Evolutionary conservation across 176 grass and related monocot species (phyloP).

Genomic region (Typha latifolia): DNA sequence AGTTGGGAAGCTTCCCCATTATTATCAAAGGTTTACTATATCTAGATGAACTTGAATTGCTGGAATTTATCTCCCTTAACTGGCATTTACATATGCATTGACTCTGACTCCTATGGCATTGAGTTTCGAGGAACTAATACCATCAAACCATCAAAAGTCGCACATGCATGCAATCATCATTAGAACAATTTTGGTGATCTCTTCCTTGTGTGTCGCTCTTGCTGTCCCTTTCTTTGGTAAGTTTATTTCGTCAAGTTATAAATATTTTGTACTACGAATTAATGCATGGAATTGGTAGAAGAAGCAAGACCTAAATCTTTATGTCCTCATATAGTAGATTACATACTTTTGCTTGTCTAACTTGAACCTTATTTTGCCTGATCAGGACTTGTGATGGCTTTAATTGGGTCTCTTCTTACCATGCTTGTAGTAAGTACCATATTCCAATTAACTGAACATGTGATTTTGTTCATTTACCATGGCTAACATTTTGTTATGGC

Average conservation of each 20-base stretch:
- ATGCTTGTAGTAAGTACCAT: slow-evolving; percentile 82
- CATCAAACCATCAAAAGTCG: slow-evolving; percentile 46
- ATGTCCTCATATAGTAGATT: not conserved
- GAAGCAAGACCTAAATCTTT: not conserved
- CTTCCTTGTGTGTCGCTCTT: slow-evolving; percentile 66
- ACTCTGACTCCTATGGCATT: slow-evolving; percentile 66
- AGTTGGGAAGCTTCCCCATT: too few relatives aligned
- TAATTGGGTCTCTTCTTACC: slow-evolving; percentile 85
- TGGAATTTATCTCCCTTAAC: slow-evolving; percentile 36
- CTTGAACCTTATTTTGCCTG: not conserved
- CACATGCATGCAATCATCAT: slow-evolving; percentile 64
- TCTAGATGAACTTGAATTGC: not conserved
- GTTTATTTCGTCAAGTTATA: not conserved
- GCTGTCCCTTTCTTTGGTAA: slow-evolving; percentile 90
- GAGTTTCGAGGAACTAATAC: slow-evolving; percentile 90
- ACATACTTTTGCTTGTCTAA: not conserved
- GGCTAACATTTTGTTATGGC: slow-evolving; percentile 15
- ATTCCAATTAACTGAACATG: not conserved
- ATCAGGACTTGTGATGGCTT: slow-evolving; percentile 85
- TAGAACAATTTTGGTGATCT: slow-evolving; percentile 58
- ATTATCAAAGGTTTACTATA: too few relatives aligned
- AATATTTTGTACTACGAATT: too few relatives aligned
- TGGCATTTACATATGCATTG: slow-evolving; percentile 62
- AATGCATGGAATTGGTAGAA: too few relatives aligned
- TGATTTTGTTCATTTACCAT: not conserved